Percentiles rank a stretch among this genome's conserved stretches.
Conservation (phyloP, 2,329 filamentous ascomycete species). For the Sclerotinia spermophila region DNA sequence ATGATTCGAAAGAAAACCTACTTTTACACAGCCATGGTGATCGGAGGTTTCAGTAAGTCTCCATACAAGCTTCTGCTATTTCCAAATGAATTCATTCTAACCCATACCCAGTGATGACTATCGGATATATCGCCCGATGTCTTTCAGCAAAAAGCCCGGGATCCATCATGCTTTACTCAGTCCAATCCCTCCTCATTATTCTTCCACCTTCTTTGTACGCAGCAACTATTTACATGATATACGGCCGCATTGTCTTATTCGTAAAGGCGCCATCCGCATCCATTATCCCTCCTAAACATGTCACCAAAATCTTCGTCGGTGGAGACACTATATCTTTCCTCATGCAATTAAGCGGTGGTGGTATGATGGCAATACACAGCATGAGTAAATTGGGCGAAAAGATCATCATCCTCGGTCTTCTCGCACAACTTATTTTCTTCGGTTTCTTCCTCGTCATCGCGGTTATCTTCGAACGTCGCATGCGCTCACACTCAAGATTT, state of each 20-base stretch:
- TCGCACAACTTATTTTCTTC: slow-evolving; percentile 50
- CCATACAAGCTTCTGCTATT: background rate
- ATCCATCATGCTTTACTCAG: slow-evolving; percentile 36
- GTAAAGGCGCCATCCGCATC: slow-evolving; percentile 32
- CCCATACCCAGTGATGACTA: slow-evolving; percentile 26
- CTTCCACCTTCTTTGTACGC: slow-evolving; percentile 37
- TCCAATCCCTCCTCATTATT: slow-evolving; percentile 32
- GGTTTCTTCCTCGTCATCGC: slow-evolving; percentile 43
- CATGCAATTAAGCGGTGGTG: slow-evolving; percentile 42
- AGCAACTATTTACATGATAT: slow-evolving; percentile 36
- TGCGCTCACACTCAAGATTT: background rate
- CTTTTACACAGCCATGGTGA: background rate
- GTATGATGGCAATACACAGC: slow-evolving; percentile 22
- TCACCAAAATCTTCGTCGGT: slow-evolving; percentile 54
- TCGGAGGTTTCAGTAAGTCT: background rate
- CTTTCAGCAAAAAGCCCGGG: slow-evolving; percentile 28
- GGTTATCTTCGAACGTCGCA: slow-evolving; percentile 17
- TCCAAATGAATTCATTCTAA: background rate
- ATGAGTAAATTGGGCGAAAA: background rate
- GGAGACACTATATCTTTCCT: slow-evolving; percentile 53
- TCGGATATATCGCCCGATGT: slow-evolving; percentile 24
- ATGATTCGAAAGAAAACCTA: background rate
- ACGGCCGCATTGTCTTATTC: slow-evolving; percentile 31
- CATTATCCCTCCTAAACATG: slow-evolving; percentile 41
- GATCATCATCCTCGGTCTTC: slow-evolving; percentile 45